These are phyloP conservation scores for Carex cristatella DNA, from an alignment of 176 grass and related monocot genomes.

Conservation along the genomic window DNA sequence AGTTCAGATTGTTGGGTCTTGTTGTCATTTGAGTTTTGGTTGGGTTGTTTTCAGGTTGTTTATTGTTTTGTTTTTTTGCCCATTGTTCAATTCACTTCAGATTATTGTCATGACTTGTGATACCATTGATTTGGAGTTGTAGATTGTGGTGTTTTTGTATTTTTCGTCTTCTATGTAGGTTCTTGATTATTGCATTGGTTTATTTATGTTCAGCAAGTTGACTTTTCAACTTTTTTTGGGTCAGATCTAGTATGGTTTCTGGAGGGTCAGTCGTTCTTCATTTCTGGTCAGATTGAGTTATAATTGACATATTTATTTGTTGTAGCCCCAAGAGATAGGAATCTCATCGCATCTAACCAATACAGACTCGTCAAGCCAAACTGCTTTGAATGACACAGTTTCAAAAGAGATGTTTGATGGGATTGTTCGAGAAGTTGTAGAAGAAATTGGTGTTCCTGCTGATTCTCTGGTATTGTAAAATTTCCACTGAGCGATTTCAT, in stretches of 20 bases:
- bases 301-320: constrained; percentile 25
- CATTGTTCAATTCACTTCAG: background rate
- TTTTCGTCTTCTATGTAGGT: background rate
- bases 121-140: background rate
- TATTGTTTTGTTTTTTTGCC: background rate
- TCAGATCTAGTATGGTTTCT: background rate
- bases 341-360: constrained; percentile 54
- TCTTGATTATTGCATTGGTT: background rate
- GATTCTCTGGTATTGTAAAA: constrained; percentile 49
- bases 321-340: constrained; percentile 84
- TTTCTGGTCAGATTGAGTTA: background rate
- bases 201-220: background rate
- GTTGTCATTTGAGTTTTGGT: background rate
- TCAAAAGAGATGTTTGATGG: constrained; percentile 88
- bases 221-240: background rate
- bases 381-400: constrained; percentile 41
- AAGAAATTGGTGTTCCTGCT: constrained; percentile 92
- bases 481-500: background rate
- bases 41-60: background rate
- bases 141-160: background rate
- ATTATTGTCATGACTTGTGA: background rate
- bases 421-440: constrained; percentile 83
- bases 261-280: background rate
- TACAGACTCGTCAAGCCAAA: constrained; percentile 5
- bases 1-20: background rate